Conservation (phyloP, 345 rosid species). For the Boechera retrofracta region DNA sequence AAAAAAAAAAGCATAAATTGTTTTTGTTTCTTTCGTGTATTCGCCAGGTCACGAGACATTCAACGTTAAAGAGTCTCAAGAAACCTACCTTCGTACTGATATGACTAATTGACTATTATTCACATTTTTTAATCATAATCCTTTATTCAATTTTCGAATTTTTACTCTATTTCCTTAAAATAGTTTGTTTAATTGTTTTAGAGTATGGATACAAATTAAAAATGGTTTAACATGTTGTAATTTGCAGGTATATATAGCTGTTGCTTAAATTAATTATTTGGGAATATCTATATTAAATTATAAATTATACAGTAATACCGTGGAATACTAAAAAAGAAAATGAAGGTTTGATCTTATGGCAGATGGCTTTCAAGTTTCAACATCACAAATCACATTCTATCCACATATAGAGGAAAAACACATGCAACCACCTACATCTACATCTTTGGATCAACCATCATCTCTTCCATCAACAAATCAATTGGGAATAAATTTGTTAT, state of each 20-base stretch:
- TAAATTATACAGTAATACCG: background rate
- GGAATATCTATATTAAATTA: background rate
- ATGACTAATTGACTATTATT: background rate
- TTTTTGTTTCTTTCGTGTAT: slow-evolving; percentile 34
- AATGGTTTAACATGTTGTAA: background rate
- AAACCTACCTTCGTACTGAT: slow-evolving; percentile 17
- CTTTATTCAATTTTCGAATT: background rate
- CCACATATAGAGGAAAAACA: background rate
- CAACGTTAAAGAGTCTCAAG: slow-evolving; percentile 11
- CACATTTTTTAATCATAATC: background rate
- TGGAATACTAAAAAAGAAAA: background rate
- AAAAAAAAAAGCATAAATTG: slow-evolving; percentile 1
- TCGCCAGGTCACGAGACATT: slow-evolving; percentile 40
- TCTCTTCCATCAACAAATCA: background rate
- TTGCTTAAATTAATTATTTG: too few relatives aligned
- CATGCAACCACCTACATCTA: background rate
- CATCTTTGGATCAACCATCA: background rate
- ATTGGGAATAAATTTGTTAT: background rate
- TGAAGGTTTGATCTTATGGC: background rate
- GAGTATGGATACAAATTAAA: background rate
- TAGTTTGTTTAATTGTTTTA: background rate
- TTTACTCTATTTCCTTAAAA: background rate
- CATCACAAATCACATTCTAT: background rate
- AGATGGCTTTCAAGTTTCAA: background rate
- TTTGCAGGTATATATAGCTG: background rate